Conservation (phyloP, 345 rosid species). For the Boechera stricta region DNA sequence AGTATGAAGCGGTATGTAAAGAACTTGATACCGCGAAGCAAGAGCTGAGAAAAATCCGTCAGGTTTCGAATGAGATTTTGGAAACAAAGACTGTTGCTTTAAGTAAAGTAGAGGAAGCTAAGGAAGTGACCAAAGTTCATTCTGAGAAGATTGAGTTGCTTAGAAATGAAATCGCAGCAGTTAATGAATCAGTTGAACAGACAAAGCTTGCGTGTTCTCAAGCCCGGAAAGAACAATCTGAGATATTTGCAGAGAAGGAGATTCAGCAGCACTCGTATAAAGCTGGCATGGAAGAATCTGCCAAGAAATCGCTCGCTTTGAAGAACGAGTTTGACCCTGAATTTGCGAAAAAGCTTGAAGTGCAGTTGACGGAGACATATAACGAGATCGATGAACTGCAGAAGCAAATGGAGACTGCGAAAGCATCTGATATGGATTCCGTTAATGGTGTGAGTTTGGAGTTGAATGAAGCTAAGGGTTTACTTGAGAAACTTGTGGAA, state of each 20-base stretch:
- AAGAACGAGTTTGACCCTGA: conserved; percentile 79
- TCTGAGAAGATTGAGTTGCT: conserved; percentile 75
- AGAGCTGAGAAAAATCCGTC: conserved; percentile 74
- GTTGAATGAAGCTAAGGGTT: conserved; percentile 84
- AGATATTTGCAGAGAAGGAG: conserved; percentile 76
- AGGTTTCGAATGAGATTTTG: conserved; percentile 59
- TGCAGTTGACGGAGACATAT: conserved; percentile 62
- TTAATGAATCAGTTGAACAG: conserved; percentile 80
- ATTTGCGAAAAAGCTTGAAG: conserved; percentile 64
- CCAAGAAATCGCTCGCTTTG: conserved; percentile 58
- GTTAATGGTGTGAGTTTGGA: conserved; percentile 69
- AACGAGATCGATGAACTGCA: conserved; percentile 63
- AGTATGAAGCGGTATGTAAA: conserved; percentile 55
- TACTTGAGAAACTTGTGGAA: conserved; percentile 70
- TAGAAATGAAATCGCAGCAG: conserved; percentile 69
- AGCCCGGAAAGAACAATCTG: conserved; percentile 68
- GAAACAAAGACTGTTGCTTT: conserved; percentile 66
- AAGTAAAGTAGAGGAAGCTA: conserved; percentile 66
- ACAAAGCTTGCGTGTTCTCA: conserved; percentile 79
- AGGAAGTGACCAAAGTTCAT: conserved; percentile 59
- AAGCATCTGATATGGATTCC: conserved; percentile 79
- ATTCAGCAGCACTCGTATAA: conserved; percentile 62
- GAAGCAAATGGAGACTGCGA: conserved; percentile 74
- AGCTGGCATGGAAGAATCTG: conserved; percentile 69
- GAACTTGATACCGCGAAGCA: conserved; percentile 83